These are phyloP conservation scores for Suillus subluteus DNA, from an alignment of 768 basidiomycete genomes.

Conservation along the genomic window DNA sequence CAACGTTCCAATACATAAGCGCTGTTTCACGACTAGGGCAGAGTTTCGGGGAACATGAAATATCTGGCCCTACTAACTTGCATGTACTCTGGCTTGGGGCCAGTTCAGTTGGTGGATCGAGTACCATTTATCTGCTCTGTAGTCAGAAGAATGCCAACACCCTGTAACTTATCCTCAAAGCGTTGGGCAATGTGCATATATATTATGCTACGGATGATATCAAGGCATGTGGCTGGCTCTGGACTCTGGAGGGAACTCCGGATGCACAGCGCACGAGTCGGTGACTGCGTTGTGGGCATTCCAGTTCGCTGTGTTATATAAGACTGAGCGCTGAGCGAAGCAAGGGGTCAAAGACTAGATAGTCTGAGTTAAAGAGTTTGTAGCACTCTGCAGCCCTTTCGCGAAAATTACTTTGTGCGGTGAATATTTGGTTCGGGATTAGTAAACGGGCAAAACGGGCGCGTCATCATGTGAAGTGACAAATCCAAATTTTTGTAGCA, in stretches of 20 bases:
- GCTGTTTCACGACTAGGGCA: neutral
- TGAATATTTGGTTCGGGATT: neutral
- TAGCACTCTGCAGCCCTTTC: too few species aligned
- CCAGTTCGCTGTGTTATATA: neutral
- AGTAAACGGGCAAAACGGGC: neutral
- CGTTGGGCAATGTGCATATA: neutral
- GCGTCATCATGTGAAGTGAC: slow-evolving; percentile 5
- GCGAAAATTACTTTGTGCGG: too few species aligned
- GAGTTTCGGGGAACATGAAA: neutral
- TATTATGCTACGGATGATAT: neutral
- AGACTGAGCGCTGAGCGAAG: neutral
- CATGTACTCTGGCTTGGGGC: neutral
- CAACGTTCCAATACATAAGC: neutral
- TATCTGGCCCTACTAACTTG: neutral
- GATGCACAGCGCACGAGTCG: neutral
- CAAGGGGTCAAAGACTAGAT: neutral
- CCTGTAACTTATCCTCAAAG: neutral
- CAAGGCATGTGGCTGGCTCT: neutral
- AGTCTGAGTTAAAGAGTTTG: too few species aligned
- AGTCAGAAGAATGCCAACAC: neutral
- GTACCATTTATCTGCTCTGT: neutral
- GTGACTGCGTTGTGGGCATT: neutral
- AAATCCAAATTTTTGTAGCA: slow-evolving; percentile 1
- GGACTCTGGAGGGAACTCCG: neutral
- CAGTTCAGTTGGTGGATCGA: neutral